phyloP scores from a whole-genome alignment of 768 basidiomycete genomes.

The Mrakia gelida region DNA sequence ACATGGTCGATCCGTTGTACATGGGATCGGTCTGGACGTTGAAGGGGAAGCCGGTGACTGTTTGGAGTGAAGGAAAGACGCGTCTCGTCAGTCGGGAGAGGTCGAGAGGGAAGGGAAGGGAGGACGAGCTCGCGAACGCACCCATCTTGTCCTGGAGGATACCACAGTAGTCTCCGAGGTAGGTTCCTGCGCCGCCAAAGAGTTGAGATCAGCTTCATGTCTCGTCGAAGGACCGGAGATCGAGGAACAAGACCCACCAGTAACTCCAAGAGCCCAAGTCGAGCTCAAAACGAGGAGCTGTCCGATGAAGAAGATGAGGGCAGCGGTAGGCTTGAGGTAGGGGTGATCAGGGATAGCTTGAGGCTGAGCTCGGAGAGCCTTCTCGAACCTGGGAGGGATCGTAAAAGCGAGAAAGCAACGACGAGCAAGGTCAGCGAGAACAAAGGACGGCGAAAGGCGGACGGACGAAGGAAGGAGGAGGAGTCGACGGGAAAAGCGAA shows the following conservation, averaged over 20 bases:
- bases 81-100: background rate
- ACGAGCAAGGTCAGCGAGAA: background rate
- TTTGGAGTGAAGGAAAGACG: conserved; percentile 23
- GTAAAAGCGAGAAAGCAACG: background rate
- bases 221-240: background rate
- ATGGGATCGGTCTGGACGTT: conserved; percentile 88
- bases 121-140: conserved; percentile 38
- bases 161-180: conserved; percentile 62
- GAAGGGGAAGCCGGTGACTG: conserved; percentile 94
- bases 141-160: conserved; percentile 56
- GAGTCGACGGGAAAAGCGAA: conserved; percentile 28
- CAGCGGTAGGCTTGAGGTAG: conserved; percentile 52
- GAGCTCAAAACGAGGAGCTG: conserved; percentile 82
- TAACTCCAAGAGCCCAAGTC: conserved; percentile 85
- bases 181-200: conserved; percentile 54
- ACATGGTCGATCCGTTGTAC: conserved; percentile 93
- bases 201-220: background rate
- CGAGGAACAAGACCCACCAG: conserved; percentile 49
- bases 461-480: background rate
- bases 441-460: background rate
- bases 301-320: conserved; percentile 62
- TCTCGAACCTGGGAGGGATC: conserved; percentile 57
- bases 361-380: conserved; percentile 74
- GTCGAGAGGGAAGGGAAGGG: background rate
- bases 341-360: conserved; percentile 63